Conservation (phyloP, 441 rosid genomes). For the Pelargonium australe region DNA sequence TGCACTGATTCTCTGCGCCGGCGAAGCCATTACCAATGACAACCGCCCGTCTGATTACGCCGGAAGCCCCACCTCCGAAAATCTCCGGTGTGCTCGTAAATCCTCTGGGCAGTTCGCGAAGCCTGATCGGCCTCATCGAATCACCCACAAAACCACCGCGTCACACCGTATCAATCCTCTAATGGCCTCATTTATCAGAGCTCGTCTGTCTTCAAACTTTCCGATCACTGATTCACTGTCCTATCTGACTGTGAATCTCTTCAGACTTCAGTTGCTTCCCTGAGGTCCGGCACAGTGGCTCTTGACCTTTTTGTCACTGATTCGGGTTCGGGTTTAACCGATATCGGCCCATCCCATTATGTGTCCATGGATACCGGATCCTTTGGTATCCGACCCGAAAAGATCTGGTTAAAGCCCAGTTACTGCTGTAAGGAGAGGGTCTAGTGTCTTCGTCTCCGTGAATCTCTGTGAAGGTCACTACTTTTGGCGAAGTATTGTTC, state of each 20-base stretch:
- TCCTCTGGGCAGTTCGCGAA: conserved; percentile 25
- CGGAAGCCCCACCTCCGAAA: conserved; percentile 14
- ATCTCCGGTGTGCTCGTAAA: conserved; percentile 19
- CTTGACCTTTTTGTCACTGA: too few species aligned
- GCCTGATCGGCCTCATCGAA: conserved; percentile 21
- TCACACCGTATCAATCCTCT: too few species aligned
- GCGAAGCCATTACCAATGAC: conserved; percentile 59
- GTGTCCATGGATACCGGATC: neutral
- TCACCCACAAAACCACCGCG: neutral
- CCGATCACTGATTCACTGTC: too few species aligned
- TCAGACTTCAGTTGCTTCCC: too few species aligned
- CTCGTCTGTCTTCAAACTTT: too few species aligned
- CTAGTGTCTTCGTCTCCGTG: conserved; percentile 22
- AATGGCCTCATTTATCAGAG: too few species aligned
- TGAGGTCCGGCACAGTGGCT: too few species aligned
- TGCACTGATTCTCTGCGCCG: conserved; percentile 63
- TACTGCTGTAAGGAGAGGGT: neutral
- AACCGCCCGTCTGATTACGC: conserved; percentile 39
- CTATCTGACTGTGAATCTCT: too few species aligned
- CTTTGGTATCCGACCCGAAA: neutral
- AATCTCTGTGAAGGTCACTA: conserved; percentile 1
- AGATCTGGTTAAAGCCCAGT: neutral
- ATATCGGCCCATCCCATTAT: neutral
- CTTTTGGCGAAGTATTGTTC: neutral
- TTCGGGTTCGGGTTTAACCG: too few species aligned